Conservation (phyloP, 257 asterid genomes). For the Eustoma russellianum region DNA sequence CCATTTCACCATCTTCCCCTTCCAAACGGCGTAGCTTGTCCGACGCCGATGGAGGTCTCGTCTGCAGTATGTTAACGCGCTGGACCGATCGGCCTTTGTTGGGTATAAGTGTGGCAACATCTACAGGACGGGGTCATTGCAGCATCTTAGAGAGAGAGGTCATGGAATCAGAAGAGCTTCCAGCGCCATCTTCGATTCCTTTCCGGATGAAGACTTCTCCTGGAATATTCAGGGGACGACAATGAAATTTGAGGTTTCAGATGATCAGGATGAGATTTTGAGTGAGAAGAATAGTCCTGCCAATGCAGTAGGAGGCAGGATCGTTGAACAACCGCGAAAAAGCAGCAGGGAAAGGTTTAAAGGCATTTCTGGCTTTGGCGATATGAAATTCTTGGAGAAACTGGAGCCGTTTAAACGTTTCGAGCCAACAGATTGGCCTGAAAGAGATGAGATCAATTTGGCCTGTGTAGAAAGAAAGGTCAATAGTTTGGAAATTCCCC, state of each 20-base stretch:
- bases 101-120: constrained; percentile 29
- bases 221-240: constrained; percentile 45
- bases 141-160: constrained; percentile 17
- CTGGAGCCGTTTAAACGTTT: constrained; percentile 31
- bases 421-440: constrained; percentile 45
- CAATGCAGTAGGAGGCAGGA: constrained; percentile 1
- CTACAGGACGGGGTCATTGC: constrained; percentile 34
- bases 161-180: constrained; percentile 30
- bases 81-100: constrained; percentile 24
- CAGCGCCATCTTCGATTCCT: constrained; percentile 54
- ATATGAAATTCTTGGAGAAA: constrained; percentile 18
- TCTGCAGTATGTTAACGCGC: constrained; percentile 27
- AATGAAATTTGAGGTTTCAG: constrained; percentile 25
- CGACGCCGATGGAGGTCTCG: constrained; percentile 27
- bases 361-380: constrained; percentile 8
- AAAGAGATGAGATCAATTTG: constrained; percentile 44
- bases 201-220: constrained; percentile 78
- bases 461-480: constrained; percentile 61
- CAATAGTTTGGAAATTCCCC: constrained; percentile 60
- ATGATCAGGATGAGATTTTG: constrained; percentile 15
- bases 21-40: constrained; percentile 33
- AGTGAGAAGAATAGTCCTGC: neutral
- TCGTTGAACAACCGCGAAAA: neutral
- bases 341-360: constrained; percentile 1
- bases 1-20: constrained; percentile 39